Evolutionary conservation across 495 filamentous ascomycete genomes (phyloP).

Genomic region (Hypoxylon subgilvum): DNA sequence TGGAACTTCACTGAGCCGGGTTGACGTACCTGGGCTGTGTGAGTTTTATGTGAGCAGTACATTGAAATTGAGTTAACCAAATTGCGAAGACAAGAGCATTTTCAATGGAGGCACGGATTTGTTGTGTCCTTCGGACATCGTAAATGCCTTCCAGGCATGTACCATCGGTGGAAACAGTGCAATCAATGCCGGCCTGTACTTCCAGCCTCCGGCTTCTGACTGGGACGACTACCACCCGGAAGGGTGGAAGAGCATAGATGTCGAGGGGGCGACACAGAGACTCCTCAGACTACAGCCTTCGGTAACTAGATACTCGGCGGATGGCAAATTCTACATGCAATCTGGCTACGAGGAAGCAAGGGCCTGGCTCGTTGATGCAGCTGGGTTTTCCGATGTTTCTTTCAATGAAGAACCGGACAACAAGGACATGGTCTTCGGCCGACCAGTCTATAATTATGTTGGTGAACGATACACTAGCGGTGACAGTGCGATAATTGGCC

Average conservation of each 20-base stretch:
- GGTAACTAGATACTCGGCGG: conserved; percentile 59
- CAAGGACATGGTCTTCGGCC: conserved; percentile 61
- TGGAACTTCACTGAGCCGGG: conserved; percentile 61
- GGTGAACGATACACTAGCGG: conserved; percentile 16
- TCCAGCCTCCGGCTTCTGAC: conserved; percentile 61
- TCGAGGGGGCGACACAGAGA: conserved; percentile 54
- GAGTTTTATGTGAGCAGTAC: background rate
- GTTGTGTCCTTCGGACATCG: conserved; percentile 42
- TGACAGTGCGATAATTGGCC: too few species aligned
- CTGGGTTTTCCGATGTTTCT: conserved; percentile 57
- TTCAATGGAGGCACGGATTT: conserved; percentile 46
- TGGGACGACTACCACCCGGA: conserved; percentile 65
- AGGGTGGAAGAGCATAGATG: conserved; percentile 64
- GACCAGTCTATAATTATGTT: conserved; percentile 60
- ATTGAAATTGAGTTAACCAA: conserved; percentile 2
- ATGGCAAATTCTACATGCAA: conserved; percentile 63
- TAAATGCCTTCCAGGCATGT: conserved; percentile 63
- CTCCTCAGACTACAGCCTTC: conserved; percentile 61
- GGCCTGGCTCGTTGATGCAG: conserved; percentile 54
- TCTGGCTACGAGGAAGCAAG: conserved; percentile 58
- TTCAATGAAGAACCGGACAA: conserved; percentile 58
- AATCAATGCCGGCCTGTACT: conserved; percentile 52
- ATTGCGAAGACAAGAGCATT: conserved; percentile 53
- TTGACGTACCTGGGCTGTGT: conserved; percentile 65
- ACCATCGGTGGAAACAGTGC: conserved; percentile 62